phyloP scores from a whole-genome alignment of 2,329 filamentous ascomycete genomes.

The Fusarium goolgardi region DNA sequence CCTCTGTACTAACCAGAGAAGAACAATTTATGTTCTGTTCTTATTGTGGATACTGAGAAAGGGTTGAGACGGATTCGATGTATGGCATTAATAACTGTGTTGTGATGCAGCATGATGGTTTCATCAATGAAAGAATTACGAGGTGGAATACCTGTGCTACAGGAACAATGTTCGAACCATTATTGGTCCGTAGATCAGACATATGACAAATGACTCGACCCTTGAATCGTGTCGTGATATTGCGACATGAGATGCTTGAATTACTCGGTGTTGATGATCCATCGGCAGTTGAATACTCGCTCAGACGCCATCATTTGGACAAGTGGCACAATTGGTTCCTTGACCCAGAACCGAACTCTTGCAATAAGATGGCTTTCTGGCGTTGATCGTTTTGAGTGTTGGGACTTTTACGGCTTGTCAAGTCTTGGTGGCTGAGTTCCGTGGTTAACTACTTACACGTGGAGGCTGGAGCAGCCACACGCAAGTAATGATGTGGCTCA shows the following conservation, averaged over 20 bases:
- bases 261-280: neutral
- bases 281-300: slow-evolving; percentile 3
- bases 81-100: neutral
- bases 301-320: slow-evolving; percentile 14
- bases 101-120: neutral
- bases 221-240: neutral
- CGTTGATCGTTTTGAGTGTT: slow-evolving; percentile 16
- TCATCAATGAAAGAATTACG: neutral
- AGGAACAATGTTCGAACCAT: neutral
- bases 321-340: slow-evolving; percentile 25
- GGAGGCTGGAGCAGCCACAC: slow-evolving; percentile 24
- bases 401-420: neutral
- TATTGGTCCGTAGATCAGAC: neutral
- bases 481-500: slow-evolving; percentile 6
- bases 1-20: neutral
- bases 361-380: slow-evolving; percentile 26
- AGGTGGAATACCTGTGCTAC: neutral
- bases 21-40: neutral
- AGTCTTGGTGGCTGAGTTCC: neutral
- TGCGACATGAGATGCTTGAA: slow-evolving; percentile 7
- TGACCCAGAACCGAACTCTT: slow-evolving; percentile 1
- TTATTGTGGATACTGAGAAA: neutral
- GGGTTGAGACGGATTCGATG: neutral
- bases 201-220: neutral
- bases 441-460: slow-evolving; percentile 18